Evolutionary conservation across 805 yeast species (phyloP).

Genomic region (Myxozyma kluyveri): DNA sequence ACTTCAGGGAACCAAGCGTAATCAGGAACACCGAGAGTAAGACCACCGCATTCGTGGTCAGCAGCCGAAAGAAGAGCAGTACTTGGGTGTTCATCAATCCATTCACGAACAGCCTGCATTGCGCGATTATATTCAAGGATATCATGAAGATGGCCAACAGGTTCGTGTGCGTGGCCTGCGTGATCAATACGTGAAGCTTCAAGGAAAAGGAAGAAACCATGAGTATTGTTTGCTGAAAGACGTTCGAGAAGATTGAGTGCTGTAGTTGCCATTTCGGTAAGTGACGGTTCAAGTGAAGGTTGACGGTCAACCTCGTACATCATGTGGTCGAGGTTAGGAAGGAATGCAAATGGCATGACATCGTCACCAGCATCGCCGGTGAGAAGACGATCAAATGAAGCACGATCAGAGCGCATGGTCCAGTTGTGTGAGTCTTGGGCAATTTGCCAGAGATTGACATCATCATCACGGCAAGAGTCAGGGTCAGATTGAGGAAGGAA

Average conservation of each 20-base stretch:
- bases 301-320: constrained; percentile 83
- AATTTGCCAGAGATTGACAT: constrained; percentile 61
- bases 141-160: constrained; percentile 91
- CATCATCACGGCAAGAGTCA: constrained; percentile 72
- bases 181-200: constrained; percentile 95
- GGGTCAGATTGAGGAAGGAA: constrained; percentile 54
- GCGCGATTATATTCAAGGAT: constrained; percentile 84
- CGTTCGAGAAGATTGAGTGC: constrained; percentile 67
- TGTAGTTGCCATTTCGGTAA: constrained; percentile 72
- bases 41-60: constrained; percentile 96
- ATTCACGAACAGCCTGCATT: constrained; percentile 68
- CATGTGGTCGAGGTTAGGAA: constrained; percentile 72
- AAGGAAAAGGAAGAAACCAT: constrained; percentile 81
- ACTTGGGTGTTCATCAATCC: constrained; percentile 63
- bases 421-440: constrained; percentile 53
- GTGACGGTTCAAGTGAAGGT: constrained; percentile 60
- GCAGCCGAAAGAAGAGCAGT: constrained; percentile 79
- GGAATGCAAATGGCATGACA: constrained; percentile 70
- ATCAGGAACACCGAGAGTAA: constrained; percentile 86
- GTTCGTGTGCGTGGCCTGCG: constrained; percentile 91
- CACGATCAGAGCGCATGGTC: constrained; percentile 41
- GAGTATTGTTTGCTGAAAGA: constrained; percentile 68
- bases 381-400: constrained; percentile 55
- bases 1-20: constrained; percentile 85
- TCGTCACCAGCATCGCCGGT: constrained; percentile 55